Base-by-base conservation (phyloP, 2,329 filamentous ascomycete species). In the Fusarium subglutinans region DNA sequence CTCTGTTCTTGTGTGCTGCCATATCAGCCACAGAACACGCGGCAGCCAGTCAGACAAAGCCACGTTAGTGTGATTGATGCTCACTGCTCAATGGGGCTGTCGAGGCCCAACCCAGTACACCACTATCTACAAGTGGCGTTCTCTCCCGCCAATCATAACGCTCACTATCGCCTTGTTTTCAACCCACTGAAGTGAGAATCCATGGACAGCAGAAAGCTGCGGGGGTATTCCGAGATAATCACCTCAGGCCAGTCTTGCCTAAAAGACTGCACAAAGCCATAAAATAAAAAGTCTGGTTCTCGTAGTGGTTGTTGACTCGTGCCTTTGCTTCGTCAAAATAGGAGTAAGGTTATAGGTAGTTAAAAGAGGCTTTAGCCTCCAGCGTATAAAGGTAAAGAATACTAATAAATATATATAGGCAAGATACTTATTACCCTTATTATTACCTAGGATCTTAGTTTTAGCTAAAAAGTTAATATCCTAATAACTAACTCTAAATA, bases 171-270 rank as follows among this genome's bases (percentile, higher is more conserved):
- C 41, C 41, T 43, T 43, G n/a, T 24, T 43, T 43, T 43, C 41
- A 43, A 43, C 41, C 14, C 41, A 17, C 9, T 17, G 41, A n/a
- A 10, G 15, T 24, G 3, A 11, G 41, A n/a, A 17, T n/a, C 40
- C 5, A 22, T 15, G 22, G 6, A 24, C 14, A 24, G 14, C 0
- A 24, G n/a, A 24, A 11, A 11, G 7, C 14, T 43, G 9, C 1
- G 14, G 14, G 22, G 1, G 7, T 4, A 17, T n/a, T n/a, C 14
- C 9, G 15, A 43, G 10, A n/a, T 24, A 43, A 17, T 0, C 3
- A n/a, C 15, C n/a, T 24, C 41, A 17, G 17, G 9, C 1, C 22
- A 24, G 14, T 43, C 22, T 24, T 15, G 22, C n/a, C 9, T 6
- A 43, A 24, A 40, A 37, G 35, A 3, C 15, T 37, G 8, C 35